phyloP scores from a whole-genome alignment of 768 basidiomycete species.

The Trichaptum fuscoviolaceum region DNA sequence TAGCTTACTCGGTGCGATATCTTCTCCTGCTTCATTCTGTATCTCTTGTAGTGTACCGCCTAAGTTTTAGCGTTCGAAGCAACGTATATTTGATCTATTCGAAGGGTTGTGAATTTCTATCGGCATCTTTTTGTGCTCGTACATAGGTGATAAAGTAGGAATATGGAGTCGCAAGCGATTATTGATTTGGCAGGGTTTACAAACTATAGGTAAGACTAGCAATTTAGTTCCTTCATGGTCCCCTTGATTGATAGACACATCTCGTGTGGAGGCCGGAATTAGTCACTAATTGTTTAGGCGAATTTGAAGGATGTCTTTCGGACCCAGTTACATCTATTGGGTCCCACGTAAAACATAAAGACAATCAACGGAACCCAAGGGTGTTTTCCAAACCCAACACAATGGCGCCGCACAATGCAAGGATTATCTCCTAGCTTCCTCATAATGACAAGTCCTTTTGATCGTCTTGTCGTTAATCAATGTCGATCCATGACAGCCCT shows the following conservation, averaged over 20 bases:
- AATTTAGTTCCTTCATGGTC: not conserved
- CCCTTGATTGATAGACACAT: not conserved
- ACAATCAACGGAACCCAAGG: not conserved
- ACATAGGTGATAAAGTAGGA: not conserved
- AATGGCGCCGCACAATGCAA: not conserved
- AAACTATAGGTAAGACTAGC: not conserved
- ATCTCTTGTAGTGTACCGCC: not conserved
- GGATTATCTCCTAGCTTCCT: not conserved
- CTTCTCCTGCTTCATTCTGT: not conserved
- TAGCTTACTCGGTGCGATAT: slow-evolving; percentile 1
- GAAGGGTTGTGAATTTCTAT: not conserved
- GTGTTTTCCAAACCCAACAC: not conserved
- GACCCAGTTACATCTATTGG: not conserved
- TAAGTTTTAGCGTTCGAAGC: not conserved
- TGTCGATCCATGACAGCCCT: not conserved
- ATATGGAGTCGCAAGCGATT: not conserved
- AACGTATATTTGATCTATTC: not conserved
- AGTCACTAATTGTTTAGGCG: not conserved
- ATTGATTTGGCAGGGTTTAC: not conserved
- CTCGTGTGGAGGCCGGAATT: not conserved
- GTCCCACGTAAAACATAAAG: not conserved
- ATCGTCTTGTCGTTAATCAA: not conserved
- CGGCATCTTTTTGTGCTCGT: not conserved
- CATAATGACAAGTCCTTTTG: not conserved
- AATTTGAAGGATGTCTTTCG: not conserved